These are phyloP conservation scores for Sistotremastrum niveocremeum DNA, from an alignment of 768 basidiomycete genomes.

Conservation along the genomic window DNA sequence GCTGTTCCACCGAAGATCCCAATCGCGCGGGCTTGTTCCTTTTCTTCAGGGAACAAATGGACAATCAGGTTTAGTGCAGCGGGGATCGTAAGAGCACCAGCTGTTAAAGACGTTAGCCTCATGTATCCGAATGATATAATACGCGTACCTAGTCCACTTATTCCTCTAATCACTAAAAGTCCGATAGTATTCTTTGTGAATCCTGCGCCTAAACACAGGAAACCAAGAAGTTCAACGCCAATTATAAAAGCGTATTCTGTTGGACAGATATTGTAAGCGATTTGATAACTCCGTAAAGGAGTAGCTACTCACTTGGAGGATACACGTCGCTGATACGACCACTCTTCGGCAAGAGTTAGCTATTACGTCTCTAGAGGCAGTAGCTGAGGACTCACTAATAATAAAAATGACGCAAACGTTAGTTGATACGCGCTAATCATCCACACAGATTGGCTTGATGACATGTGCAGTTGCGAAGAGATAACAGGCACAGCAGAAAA, in stretches of 20 bases:
- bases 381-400: constrained; percentile 15
- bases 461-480: constrained; percentile 10
- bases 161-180: constrained; percentile 36
- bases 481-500: constrained; percentile 27
- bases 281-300: too few relatives aligned
- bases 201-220: constrained; percentile 31
- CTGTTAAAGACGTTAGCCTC: constrained; percentile 10
- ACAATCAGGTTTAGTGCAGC: constrained; percentile 38
- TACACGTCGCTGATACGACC: constrained; percentile 27
- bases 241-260: constrained; percentile 17
- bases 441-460: constrained; percentile 22
- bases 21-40: constrained; percentile 34
- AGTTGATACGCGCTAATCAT: constrained; percentile 28
- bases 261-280: background rate
- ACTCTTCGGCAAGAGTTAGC: constrained; percentile 13
- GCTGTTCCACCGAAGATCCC: constrained; percentile 32
- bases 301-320: constrained; percentile 22
- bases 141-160: constrained; percentile 8
- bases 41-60: constrained; percentile 33
- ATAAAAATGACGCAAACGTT: constrained; percentile 29
- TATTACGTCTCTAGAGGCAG: too few relatives aligned
- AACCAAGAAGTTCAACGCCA: constrained; percentile 28
- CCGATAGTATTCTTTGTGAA: constrained; percentile 32
- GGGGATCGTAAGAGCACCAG: constrained; percentile 36
- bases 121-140: too few relatives aligned